Evolutionary conservation across 1,139 yeast species (phyloP).

Genomic region (Scheffersomyces titani): DNA sequence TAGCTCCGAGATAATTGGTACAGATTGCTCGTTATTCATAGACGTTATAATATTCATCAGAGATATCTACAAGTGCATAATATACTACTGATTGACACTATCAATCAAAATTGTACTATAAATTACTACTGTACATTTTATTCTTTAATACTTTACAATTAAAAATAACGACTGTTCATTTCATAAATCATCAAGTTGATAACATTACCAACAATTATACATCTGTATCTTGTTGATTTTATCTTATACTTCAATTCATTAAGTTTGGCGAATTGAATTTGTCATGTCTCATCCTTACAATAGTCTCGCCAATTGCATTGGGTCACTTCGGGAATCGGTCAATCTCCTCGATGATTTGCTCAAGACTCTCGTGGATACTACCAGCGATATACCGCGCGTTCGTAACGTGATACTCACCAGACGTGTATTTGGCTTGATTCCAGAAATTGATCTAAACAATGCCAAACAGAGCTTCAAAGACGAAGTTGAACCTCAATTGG

Average conservation of each 20-base stretch:
- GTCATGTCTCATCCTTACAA: constrained; percentile 1
- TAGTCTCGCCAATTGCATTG: constrained; percentile 27
- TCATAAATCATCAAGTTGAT: not conserved
- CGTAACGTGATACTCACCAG: constrained; percentile 34
- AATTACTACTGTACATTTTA: not conserved
- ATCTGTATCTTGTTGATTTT: not conserved
- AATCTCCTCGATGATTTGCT: constrained; percentile 32
- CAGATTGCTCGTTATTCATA: not conserved
- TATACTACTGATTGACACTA: not conserved
- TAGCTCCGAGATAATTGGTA: not conserved
- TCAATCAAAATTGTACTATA: not conserved
- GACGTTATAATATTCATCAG: not conserved
- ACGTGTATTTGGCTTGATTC: constrained; percentile 44
- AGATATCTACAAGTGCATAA: not conserved
- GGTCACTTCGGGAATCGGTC: constrained; percentile 32
- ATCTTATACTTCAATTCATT: not conserved
- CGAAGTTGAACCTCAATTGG: constrained; percentile 34
- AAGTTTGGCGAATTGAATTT: not conserved
- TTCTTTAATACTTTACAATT: no score
- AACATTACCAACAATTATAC: not conserved
- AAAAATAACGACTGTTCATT: no score
- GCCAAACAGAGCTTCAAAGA: constrained; percentile 33
- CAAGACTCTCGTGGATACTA: constrained; percentile 29
- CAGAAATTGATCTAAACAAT: constrained; percentile 41
- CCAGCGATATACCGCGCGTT: constrained; percentile 36